Base-by-base conservation (phyloP, 2,329 filamentous ascomycete genomes). In the Verticillium klebahnii region DNA sequence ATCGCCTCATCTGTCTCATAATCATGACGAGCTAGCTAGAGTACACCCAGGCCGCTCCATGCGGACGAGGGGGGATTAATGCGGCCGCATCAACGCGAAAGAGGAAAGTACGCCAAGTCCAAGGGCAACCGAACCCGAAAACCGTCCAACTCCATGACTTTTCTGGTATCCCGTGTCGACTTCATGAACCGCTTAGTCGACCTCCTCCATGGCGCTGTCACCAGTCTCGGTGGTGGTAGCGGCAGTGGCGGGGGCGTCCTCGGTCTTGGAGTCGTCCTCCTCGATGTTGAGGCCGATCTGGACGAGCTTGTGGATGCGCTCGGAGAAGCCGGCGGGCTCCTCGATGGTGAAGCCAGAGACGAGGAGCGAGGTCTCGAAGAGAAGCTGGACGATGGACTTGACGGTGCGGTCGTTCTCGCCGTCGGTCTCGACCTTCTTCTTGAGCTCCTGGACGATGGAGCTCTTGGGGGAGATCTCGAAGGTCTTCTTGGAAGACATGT, bases 401-500 rank as follows among this genome's bases (percentile, higher is more conserved):
- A 99, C 95, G 63, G 93, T 97, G 79, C 93, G 93, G 86, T 98
- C 95, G 78, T 93, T 94, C 90, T 97, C 94, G 67, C 95, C 95
- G 74, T 99, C 95, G 64, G 89, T 77, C 87, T 98, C 95, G 66
- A 98, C 92, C 92, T 99, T 99, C 84, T 90, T 93, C 92, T 96
- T 97, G 75, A 99, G 90, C 87, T 98, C 95, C 89, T 96, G 91
- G 85, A 99, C 89, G 81, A 99, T 99, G 69, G 92, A 77, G 73
- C 92, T 97, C 87, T 95, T 94, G 79, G 95, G 95, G n/a, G 95
- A 98, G 82, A 99, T 98, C 86, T 99, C 95, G 71, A 99, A 98
- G 36, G 95, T 99, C 92, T 99, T 99, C 93, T 99, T 99, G 78
- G 94, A 98, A 69, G 92, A 96, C 95, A 99, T 99, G 91, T 99